Conservation (phyloP, 2,329 filamentous ascomycete species). For the Cercospora beticola region DNA sequence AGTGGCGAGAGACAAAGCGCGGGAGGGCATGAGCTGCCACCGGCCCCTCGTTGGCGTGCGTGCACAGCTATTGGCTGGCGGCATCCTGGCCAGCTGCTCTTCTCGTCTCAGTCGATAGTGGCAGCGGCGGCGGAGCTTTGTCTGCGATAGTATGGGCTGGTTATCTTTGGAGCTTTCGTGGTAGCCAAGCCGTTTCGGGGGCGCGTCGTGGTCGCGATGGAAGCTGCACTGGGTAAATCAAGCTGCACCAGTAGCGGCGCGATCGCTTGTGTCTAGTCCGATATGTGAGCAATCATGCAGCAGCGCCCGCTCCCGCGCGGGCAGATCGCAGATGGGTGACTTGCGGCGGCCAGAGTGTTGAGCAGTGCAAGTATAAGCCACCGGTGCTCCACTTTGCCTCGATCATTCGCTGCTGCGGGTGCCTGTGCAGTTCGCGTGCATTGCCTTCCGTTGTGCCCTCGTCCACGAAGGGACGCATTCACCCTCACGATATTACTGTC, state of each 20-base stretch:
- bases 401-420: constrained; percentile 22
- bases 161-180: constrained; percentile 15
- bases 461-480: constrained; percentile 10
- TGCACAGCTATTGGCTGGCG: constrained; percentile 20
- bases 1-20: constrained; percentile 12
- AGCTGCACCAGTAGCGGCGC: constrained; percentile 10
- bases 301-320: constrained; percentile 20
- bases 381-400: constrained; percentile 15
- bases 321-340: constrained; percentile 19
- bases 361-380: constrained; percentile 19
- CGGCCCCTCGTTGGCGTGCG: constrained; percentile 16
- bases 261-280: constrained; percentile 21
- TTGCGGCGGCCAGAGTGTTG: constrained; percentile 12
- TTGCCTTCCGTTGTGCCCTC: constrained; percentile 11
- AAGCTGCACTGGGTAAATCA: constrained; percentile 9
- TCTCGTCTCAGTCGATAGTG: constrained; percentile 16
- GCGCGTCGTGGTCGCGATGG: constrained; percentile 5
- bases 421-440: constrained; percentile 20
- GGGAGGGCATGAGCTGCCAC: constrained; percentile 16
- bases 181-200: constrained; percentile 17
- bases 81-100: constrained; percentile 10
- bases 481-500: constrained; percentile 3
- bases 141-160: constrained; percentile 18
- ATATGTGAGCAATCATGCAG: constrained; percentile 29
- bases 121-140: constrained; percentile 22